Percentiles rank a stretch among this genome's conserved stretches.
Evolutionary conservation across 352 stramenopile genomes (phyloP).

Genomic region (Salisapilia sapeloensis): DNA sequence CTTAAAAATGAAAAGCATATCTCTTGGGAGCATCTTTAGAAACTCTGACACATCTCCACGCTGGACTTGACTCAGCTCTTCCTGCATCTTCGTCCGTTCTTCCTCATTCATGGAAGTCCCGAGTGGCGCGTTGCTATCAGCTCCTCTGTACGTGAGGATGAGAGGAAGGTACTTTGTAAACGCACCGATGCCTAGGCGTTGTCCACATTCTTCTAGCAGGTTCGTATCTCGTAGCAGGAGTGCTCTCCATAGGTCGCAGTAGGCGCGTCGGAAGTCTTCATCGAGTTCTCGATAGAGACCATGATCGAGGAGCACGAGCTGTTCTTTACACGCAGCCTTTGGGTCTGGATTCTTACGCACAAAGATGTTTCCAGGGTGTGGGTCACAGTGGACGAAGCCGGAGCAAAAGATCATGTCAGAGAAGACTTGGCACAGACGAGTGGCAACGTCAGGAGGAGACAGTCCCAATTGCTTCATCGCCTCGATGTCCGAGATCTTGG

Average conservation of each 20-base stretch:
- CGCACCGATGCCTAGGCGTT: slow-evolving; percentile 27
- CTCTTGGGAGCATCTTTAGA: slow-evolving; percentile 67
- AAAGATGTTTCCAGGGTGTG: slow-evolving; percentile 91
- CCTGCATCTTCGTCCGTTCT: slow-evolving; percentile 37
- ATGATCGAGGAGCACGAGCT: slow-evolving; percentile 96
- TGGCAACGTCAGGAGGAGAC: slow-evolving; percentile 62
- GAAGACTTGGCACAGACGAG: slow-evolving; percentile 85
- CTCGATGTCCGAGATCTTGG: slow-evolving; percentile 85
- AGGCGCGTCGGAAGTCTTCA: slow-evolving; percentile 85
- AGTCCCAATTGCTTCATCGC: slow-evolving; percentile 71
- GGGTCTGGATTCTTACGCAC: slow-evolving; percentile 42
- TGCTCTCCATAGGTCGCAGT: slow-evolving; percentile 90
- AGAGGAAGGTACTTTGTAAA: slow-evolving; percentile 63
- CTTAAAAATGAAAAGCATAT: slow-evolving; percentile 85
- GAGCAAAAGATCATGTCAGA: slow-evolving; percentile 90
- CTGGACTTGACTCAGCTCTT: slow-evolving; percentile 44
- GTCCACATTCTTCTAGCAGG: slow-evolving; percentile 44
- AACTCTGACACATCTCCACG: slow-evolving; percentile 64
- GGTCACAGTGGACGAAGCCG: slow-evolving; percentile 94
- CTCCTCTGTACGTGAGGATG: slow-evolving; percentile 76
- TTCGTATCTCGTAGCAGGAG: slow-evolving; percentile 84
- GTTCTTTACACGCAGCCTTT: slow-evolving; percentile 24
- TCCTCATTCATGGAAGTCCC: slow-evolving; percentile 46
- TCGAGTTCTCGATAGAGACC: slow-evolving; percentile 92
- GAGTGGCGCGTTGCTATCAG: slow-evolving; percentile 33